Percentiles rank a stretch among this genome's conserved stretches.
Conservation (phyloP, 2,329 filamentous ascomycete species). For the Neospermospora avenae region DNA sequence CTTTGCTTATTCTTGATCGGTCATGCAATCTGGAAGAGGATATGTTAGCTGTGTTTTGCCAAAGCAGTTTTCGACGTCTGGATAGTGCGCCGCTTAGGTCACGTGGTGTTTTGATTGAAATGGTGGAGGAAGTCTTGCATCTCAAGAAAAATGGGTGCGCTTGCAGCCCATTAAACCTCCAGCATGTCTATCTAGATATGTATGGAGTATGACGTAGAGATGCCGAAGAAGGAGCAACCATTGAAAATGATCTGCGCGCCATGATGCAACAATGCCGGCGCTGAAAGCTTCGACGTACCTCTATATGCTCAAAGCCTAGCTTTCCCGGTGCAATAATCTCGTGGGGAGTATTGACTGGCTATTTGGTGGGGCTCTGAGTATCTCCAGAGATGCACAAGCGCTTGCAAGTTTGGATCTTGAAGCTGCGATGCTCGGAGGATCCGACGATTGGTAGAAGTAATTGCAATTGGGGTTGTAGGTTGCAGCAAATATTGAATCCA, state of each 20-base stretch:
- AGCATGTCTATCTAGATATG: not conserved
- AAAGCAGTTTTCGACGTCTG: not conserved
- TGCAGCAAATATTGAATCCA: not conserved
- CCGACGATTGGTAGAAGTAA: not conserved
- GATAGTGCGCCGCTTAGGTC: not conserved
- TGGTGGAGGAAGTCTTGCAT: not conserved
- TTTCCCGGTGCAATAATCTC: not conserved
- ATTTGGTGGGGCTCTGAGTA: not conserved
- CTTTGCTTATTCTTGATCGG: not conserved
- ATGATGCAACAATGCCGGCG: not conserved
- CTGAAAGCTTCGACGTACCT: not conserved
- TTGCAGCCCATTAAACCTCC: not conserved
- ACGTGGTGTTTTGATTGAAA: conserved; percentile 1
- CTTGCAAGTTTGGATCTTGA: not conserved
- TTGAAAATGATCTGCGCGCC: not conserved
- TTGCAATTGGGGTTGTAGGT: no score
- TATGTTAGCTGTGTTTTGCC: not conserved
- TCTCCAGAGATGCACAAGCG: not conserved
- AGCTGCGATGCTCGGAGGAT: not conserved
- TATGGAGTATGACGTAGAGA: no score
- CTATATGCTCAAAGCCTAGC: not conserved
- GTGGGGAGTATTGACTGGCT: not conserved
- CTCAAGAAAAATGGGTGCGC: not conserved
- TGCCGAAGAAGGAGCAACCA: not conserved
- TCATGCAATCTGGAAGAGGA: not conserved